phyloP scores from a whole-genome alignment of 2,329 filamentous ascomycete genomes.

The Trichoderma semiorbis region DNA sequence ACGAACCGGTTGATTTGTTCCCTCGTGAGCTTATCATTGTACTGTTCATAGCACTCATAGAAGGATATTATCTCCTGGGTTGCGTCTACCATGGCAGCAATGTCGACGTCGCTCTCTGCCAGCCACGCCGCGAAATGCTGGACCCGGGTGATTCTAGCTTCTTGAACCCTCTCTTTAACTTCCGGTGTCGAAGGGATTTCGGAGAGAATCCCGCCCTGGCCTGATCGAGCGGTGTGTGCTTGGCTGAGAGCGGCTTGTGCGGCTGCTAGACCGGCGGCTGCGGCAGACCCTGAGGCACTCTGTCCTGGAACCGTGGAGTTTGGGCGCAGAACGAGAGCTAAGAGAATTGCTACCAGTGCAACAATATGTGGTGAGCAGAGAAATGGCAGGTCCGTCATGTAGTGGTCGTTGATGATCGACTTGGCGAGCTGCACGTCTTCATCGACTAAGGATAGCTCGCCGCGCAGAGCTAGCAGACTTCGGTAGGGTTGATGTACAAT shows the following conservation, averaged over 20 bases:
- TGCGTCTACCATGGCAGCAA: slow-evolving; percentile 80
- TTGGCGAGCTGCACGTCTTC: slow-evolving; percentile 77
- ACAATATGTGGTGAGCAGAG: slow-evolving; percentile 83
- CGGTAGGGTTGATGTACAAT: slow-evolving; percentile 91
- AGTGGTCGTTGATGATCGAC: slow-evolving; percentile 87
- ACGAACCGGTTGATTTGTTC: slow-evolving; percentile 59
- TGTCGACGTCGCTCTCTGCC: slow-evolving; percentile 80
- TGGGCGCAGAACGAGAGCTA: slow-evolving; percentile 78
- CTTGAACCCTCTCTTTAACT: slow-evolving; percentile 48
- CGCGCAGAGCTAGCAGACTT: slow-evolving; percentile 67
- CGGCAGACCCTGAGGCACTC: slow-evolving; percentile 28
- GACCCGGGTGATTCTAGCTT: slow-evolving; percentile 61
- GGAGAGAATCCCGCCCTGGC: slow-evolving; percentile 22
- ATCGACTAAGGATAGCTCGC: slow-evolving; percentile 65
- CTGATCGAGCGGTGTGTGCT: slow-evolving; percentile 37
- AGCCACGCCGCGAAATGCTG: slow-evolving; percentile 70
- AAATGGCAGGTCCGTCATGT: slow-evolving; percentile 85
- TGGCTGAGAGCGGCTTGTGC: slow-evolving; percentile 49
- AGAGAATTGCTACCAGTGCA: slow-evolving; percentile 79
- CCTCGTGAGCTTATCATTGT: slow-evolving; percentile 56
- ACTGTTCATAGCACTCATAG: slow-evolving; percentile 67
- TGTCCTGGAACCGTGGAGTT: slow-evolving; percentile 32
- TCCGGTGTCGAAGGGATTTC: slow-evolving; percentile 22
- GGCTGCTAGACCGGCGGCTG: slow-evolving; percentile 45
- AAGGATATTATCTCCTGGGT: slow-evolving; percentile 89